Evolutionary conservation across 2,329 filamentous ascomycete genomes (phyloP), one percentile per base, ranked within the genome.

Genomic region (Aspergillus sp.): DNA sequence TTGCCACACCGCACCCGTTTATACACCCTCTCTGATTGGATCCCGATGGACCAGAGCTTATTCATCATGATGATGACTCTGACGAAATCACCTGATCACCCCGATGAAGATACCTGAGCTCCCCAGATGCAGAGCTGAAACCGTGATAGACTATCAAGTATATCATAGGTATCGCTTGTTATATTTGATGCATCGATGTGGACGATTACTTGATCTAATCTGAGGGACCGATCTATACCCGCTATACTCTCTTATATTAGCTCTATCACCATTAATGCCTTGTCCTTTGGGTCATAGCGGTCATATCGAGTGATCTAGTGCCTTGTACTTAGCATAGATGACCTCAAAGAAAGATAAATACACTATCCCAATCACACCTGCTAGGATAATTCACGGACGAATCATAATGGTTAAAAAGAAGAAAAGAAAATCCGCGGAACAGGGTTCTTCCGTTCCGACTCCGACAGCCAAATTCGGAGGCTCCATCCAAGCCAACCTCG

Each of bases 201-300:
- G 74, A 78, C 62, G 56, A n/a, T 77, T 71, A 82, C 80, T 83
- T 83, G 80, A 82, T 83, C 80, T 82, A 82, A 82, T 82, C 80
- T 80, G 80, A 82, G 61, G 64, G 63, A 62, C 26, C 42, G 40
- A 8, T n/a, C 13, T 8, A n/a, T 38, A 38, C 35, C 13, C n/a
- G 9, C 11, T 38, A 13, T 38, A 10, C 11, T 7, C 16, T 10
- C 14, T 16, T n/a, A 8, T 16, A 38, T 14, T n/a, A 38, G 8
- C 8, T 6, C 7, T 17, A 17, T 6, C 16, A 22, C 20, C 20
- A 22, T 11, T 13, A 19, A n/a, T n/a, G n/a, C 17, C 10, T 33
- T 45, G 42, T 8, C 43, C 22, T n/a, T 45, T 45, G n/a, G 22
- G 7, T 24, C 7, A 24, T 24, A n/a, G n/a, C n/a, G n/a, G 22